A percentile compares a stretch with the other conserved stretches of the same genome.
Conservation (phyloP, 2,329 filamentous ascomycete genomes). For the Fusarium denticulatum region DNA sequence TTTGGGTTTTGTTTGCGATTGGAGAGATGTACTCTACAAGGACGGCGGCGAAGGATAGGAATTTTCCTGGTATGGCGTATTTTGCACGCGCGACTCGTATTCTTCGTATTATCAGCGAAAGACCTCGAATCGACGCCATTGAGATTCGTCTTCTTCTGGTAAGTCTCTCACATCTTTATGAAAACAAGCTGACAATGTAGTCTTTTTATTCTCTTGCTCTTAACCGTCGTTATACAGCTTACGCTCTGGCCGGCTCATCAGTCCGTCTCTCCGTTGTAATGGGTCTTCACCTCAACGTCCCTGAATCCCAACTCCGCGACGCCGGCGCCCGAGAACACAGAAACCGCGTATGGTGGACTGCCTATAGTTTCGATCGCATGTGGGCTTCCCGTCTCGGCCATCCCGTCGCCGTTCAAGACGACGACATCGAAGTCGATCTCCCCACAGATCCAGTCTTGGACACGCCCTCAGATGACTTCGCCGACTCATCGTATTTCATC, state of each 20-base stretch:
- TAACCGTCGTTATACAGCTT: constrained; percentile 57
- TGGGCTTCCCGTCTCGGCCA: constrained; percentile 60
- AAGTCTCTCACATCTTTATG: not conserved
- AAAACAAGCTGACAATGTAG: constrained; percentile 30
- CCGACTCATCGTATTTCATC: constrained; percentile 45
- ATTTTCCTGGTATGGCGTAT: constrained; percentile 56
- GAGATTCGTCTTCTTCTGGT: constrained; percentile 57
- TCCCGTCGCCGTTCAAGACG: constrained; percentile 58
- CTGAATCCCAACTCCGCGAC: constrained; percentile 53
- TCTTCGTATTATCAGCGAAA: constrained; percentile 52
- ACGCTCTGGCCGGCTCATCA: constrained; percentile 55
- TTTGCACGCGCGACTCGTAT: constrained; percentile 54
- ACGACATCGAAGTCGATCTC: constrained; percentile 57
- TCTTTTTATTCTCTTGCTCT: constrained; percentile 56
- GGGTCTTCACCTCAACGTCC: constrained; percentile 54
- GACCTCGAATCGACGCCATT: constrained; percentile 55
- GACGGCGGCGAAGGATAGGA: constrained; percentile 46
- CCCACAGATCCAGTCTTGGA: constrained; percentile 50
- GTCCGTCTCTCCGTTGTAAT: constrained; percentile 56
- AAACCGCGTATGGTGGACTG: constrained; percentile 55
- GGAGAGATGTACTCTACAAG: constrained; percentile 57
- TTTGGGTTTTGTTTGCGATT: constrained; percentile 57
- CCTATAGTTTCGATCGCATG: constrained; percentile 57
- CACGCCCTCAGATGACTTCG: constrained; percentile 44
- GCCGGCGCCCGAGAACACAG: constrained; percentile 51